Evolutionary conservation across 2,329 filamentous ascomycete species (phyloP), one percentile per base, ranked within the genome.

Genomic region (Fragosphaeria purpurea): DNA sequence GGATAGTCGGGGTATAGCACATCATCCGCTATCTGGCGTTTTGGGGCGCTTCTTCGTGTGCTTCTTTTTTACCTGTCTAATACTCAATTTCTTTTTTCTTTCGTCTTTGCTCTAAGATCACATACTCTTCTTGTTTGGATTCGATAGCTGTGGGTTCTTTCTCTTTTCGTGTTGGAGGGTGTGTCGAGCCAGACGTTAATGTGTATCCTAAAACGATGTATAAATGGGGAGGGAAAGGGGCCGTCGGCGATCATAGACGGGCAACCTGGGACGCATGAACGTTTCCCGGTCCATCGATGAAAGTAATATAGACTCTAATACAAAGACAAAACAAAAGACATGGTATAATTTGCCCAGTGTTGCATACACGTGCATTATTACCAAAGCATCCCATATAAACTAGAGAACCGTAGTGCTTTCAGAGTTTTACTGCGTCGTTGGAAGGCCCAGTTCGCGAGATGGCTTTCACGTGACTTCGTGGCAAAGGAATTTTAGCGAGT

Each of bases 181-280:
- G 41, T 22, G 2, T 2, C 22, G 22, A 22, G 31, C 3, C 33
- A 40, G 52, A 42, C 43, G 41, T 49, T 46, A 38, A 38, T 37
- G 32, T 48, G 47, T 50, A 53, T 53, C 42, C 40, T 53, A 50
- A 50, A 53, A 56, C 30, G 43, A 46, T 53, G 50, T 56, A 56
- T 56, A 42, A 34, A 46, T 48, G 34, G n/a, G 33, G 6, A 31
- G 34, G n/a, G 33, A 7, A 31, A 37, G 37, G 41, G 37, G 46
- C 37, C 32, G 46, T 34, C 41, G 46, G 12, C 41, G 22, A 22
- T 22, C 31, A 50, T 51, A 53, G 43, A 47, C 37, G n/a, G 37
- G 35, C 41, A 39, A 22, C 38, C 11, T 47, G 42, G 49, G 11
- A 41, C 35, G 37, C 49, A 50, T 39, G 22, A 43, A 22, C 22